phyloP scores from a whole-genome alignment of 441 rosid species.

The Pelargonium fulgidum region DNA sequence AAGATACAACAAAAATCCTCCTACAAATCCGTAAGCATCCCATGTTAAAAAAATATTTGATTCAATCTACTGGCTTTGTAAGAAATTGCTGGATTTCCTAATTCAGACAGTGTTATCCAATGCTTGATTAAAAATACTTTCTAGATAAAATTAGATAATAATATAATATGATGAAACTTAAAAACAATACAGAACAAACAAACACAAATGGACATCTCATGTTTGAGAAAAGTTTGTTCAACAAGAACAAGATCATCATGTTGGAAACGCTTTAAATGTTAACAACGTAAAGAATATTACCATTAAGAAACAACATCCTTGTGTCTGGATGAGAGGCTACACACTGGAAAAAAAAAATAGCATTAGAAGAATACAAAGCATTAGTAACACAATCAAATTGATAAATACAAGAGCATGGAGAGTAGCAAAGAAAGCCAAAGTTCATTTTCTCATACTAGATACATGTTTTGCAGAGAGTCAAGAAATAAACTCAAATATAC shows the following conservation, averaged over 20 bases:
- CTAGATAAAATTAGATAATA: too few relatives aligned
- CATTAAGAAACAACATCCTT: constrained; percentile 90
- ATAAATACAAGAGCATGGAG: constrained; percentile 12
- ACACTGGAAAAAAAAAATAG: constrained; percentile 59
- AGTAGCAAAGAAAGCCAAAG: neutral
- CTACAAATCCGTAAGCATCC: too few relatives aligned
- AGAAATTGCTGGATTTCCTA: too few relatives aligned
- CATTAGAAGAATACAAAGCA: constrained; percentile 12
- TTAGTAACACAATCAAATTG: constrained; percentile 17
- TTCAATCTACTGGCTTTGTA: too few relatives aligned
- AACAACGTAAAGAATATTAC: constrained; percentile 38
- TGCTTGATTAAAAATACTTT: too few relatives aligned
- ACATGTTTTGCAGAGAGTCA: neutral
- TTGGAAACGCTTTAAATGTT: neutral
- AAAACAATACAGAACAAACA: too few relatives aligned
- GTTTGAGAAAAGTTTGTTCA: neutral
- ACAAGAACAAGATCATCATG: neutral
- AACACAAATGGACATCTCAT: neutral
- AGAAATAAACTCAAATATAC: neutral
- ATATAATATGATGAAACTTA: too few relatives aligned
- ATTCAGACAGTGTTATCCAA: too few relatives aligned
- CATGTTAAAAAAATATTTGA: too few relatives aligned
- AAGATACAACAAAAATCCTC: too few relatives aligned
- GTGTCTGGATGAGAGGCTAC: constrained; percentile 98
- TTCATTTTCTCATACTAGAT: too few relatives aligned